Conservation (phyloP, 176 grass and related monocot genomes). For the Panicum miliaceum region DNA sequence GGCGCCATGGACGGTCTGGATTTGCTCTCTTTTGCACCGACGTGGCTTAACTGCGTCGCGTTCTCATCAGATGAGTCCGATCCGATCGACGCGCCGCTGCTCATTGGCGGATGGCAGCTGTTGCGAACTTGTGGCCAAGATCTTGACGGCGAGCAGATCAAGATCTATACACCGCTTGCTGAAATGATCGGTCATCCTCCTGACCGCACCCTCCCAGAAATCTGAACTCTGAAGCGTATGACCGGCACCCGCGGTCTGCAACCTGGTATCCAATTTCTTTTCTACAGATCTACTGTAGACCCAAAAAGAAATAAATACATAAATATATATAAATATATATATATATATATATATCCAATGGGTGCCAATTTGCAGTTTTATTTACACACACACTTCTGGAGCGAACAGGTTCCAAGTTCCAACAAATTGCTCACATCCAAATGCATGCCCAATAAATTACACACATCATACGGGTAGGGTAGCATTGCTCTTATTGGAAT, state of each 20-base stretch:
- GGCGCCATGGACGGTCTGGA: not conserved
- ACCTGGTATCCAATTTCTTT: too few relatives aligned
- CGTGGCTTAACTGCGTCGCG: not conserved
- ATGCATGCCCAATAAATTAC: slow-evolving; percentile 3
- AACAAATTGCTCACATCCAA: slow-evolving; percentile 11
- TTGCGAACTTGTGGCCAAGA: not conserved
- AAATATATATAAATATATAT: not conserved
- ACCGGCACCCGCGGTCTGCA: not conserved
- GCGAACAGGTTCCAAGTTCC: not conserved
- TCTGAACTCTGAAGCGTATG: not conserved
- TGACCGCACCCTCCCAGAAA: not conserved
- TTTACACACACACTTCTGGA: not conserved
- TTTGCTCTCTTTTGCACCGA: not conserved
- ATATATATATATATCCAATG: not conserved
- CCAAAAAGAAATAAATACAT: not conserved
- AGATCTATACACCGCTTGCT: not conserved
- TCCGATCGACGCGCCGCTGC: not conserved
- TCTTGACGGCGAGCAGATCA: too few relatives aligned
- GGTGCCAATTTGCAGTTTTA: not conserved
- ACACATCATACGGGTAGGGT: not conserved
- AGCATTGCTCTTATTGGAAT: slow-evolving; percentile 1
- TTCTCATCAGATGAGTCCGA: not conserved
- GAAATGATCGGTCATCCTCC: not conserved
- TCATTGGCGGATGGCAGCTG: not conserved
- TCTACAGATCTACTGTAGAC: not conserved